Evolutionary conservation across 768 basidiomycete genomes (phyloP).

Genomic region (Wakefieldia striispora): DNA sequence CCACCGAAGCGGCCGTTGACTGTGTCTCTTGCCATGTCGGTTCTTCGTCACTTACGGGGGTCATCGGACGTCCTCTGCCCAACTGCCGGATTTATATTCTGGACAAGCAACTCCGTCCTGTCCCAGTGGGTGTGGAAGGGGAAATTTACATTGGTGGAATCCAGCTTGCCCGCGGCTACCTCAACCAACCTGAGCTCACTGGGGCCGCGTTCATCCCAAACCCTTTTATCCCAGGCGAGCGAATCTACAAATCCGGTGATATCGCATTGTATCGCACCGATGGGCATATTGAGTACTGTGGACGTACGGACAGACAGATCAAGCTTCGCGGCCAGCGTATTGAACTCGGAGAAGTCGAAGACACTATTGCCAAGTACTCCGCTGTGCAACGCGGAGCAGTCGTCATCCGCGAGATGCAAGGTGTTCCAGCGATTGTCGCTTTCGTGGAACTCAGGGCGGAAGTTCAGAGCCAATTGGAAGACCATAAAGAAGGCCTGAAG

Average conservation of each 20-base stretch:
- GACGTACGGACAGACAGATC: slow-evolving; percentile 34
- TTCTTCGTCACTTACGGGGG: slow-evolving; percentile 17
- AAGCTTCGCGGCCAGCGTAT: slow-evolving; percentile 34
- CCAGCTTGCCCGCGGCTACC: slow-evolving; percentile 21
- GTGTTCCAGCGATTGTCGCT: slow-evolving; percentile 29
- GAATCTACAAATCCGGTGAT: slow-evolving; percentile 33
- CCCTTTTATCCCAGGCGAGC: slow-evolving; percentile 29
- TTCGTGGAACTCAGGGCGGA: slow-evolving; percentile 26
- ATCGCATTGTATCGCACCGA: slow-evolving; percentile 27
- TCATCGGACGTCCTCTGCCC: slow-evolving; percentile 33
- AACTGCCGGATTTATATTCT: slow-evolving; percentile 29
- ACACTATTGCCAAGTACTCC: slow-evolving; percentile 26
- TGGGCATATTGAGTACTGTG: slow-evolving; percentile 32
- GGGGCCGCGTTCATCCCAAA: slow-evolving; percentile 26
- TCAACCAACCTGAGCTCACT: slow-evolving; percentile 29
- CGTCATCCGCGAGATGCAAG: slow-evolving; percentile 28
- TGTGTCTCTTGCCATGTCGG: slow-evolving; percentile 27
- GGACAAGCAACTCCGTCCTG: slow-evolving; percentile 26
- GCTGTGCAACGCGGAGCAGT: slow-evolving; percentile 21
- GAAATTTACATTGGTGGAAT: slow-evolving; percentile 23
- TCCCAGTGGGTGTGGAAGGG: slow-evolving; percentile 29
- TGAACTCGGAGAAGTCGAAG: slow-evolving; percentile 34
- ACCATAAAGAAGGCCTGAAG: slow-evolving; percentile 21
- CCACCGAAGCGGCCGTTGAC: slow-evolving; percentile 32
- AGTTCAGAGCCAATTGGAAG: slow-evolving; percentile 13